Base-by-base conservation (phyloP, 1,284 basidiomycete species). In the Cystobasidium pallidum region DNA sequence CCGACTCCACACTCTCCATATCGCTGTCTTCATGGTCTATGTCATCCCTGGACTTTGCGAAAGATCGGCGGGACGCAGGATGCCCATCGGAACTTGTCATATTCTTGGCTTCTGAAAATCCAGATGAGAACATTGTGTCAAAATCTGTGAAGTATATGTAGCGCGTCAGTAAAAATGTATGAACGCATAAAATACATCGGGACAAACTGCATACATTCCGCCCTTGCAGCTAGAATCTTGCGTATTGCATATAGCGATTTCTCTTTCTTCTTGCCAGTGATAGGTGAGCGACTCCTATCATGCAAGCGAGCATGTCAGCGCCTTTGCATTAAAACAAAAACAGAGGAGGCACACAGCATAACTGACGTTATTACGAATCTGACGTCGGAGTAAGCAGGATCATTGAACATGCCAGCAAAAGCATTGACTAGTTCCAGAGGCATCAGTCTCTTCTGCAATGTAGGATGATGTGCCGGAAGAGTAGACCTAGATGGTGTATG, bases 191-290 rank as follows among this genome's bases (percentile, higher is more conserved):
- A 64, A 75, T 76, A 8, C 36, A 13, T 39, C 36, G 13, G 13
- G 36, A 6, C 6, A 39, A 13, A 13, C 13, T 39, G 77, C 82
- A 24, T 30, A 71, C 68, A 82, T 57, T 82, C 80, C 71, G 78
- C 79, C 1, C 82, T 75, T 8, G 78, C 77, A 8, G 78, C 76
- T 4, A 82, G 77, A 45, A 82, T 79, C 72, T 82, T 82, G 62
- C 80, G 80, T 59, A 80, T 81, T 0, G 81, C 82, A 68, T 80
- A 82, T 24, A 82, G 75, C 62, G 76, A 72, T 34, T 77, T 76
- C 51, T 80, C 74, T 10, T 75, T 58, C 3, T 66, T 63, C 26
- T 47, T 63, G 28, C 49, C 55, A 6, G 34, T 64, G 19, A n/a
- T 32, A 47, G 43, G 45, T 17, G 62, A 67, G 47, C 61, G 61